These are phyloP conservation scores for Paramarasmius palmivorus DNA, from an alignment of 1,284 basidiomycete species.

Conservation along the genomic window DNA sequence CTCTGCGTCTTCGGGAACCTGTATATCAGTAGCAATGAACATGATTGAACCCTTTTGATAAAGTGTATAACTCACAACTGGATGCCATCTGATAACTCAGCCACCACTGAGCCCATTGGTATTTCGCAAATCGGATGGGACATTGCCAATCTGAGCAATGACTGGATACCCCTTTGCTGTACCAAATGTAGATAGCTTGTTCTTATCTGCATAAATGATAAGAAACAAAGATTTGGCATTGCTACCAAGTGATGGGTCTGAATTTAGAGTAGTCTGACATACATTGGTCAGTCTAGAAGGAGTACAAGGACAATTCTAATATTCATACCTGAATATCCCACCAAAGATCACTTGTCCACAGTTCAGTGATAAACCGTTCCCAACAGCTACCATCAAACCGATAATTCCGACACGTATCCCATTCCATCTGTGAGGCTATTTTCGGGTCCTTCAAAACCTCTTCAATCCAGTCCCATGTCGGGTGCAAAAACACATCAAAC, in stretches of 20 bases:
- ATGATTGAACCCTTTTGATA: background rate
- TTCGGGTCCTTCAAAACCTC: slow-evolving; percentile 18
- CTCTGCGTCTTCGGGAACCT: slow-evolving; percentile 28
- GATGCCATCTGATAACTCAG: slow-evolving; percentile 42
- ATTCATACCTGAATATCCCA: background rate
- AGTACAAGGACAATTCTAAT: background rate
- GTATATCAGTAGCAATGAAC: too few relatives aligned
- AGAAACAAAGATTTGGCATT: slow-evolving; percentile 23
- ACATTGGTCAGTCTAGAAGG: background rate
- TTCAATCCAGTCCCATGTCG: slow-evolving; percentile 17
- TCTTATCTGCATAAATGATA: slow-evolving; percentile 46
- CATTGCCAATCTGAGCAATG: slow-evolving; percentile 35
- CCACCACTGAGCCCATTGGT: slow-evolving; percentile 36
- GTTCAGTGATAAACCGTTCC: background rate
- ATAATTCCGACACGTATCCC: slow-evolving; percentile 20
- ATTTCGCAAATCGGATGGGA: slow-evolving; percentile 38
- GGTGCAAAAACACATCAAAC: slow-evolving; percentile 13
- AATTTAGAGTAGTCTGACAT: background rate
- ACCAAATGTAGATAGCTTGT: slow-evolving; percentile 42
- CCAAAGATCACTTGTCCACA: background rate
- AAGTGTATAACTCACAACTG: slow-evolving; percentile 31
- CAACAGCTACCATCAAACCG: background rate
- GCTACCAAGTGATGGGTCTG: background rate
- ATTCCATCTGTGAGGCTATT: slow-evolving; percentile 20
- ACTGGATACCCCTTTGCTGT: slow-evolving; percentile 44